Evolutionary conservation across 1,284 basidiomycete genomes (phyloP).

Genomic region (Ustilago trichophora): DNA sequence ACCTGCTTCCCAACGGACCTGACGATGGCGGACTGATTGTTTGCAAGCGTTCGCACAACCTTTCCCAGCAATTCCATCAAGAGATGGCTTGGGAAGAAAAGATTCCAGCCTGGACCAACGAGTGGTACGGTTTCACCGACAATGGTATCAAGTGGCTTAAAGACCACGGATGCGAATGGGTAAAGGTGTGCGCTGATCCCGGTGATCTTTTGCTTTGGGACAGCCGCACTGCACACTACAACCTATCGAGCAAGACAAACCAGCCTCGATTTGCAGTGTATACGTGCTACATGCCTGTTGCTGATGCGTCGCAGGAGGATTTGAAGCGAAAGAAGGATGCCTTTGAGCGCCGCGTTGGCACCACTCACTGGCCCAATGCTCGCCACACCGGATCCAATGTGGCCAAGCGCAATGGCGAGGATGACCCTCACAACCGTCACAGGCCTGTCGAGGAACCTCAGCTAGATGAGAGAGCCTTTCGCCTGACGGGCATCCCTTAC

Average conservation of each 20-base stretch:
- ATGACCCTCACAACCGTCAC: conserved; percentile 15
- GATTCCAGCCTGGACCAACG: conserved; percentile 62
- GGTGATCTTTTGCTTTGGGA: conserved; percentile 68
- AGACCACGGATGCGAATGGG: conserved; percentile 55
- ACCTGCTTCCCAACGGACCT: conserved; percentile 67
- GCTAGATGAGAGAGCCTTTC: conserved; percentile 14
- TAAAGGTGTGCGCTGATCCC: conserved; percentile 55
- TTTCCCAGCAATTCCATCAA: conserved; percentile 67
- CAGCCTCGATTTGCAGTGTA: conserved; percentile 22
- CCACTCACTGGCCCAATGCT: conserved; percentile 19
- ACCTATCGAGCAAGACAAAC: conserved; percentile 17
- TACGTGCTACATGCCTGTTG: conserved; percentile 23
- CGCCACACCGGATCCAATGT: conserved; percentile 9
- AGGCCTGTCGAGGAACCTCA: conserved; percentile 16
- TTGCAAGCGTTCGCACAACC: conserved; percentile 63
- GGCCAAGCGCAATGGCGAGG: conserved; percentile 5
- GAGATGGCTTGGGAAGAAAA: conserved; percentile 57
- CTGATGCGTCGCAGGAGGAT: conserved; percentile 21
- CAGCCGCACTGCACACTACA: conserved; percentile 24
- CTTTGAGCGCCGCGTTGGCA: conserved; percentile 16
- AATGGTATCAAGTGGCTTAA: conserved; percentile 58
- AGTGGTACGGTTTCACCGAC: conserved; percentile 63
- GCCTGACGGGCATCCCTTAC: conserved; percentile 22
- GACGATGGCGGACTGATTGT: conserved; percentile 69
- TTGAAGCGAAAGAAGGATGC: conserved; percentile 30